A percentile compares a stretch with the other conserved stretches of the same genome.
Conservation (phyloP, 129 eudicot genomes). For the carrot (Daucus carota) region DH1_v3.0 NC_030386.2:21108501-21109000, state of each 20-base stretch:
- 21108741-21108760: background rate
- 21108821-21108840: background rate
- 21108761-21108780: background rate
- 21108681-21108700: background rate
- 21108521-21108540: background rate
- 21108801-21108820: background rate
- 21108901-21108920: background rate
- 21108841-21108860: background rate
- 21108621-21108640: background rate
- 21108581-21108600: background rate
- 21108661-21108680: background rate
- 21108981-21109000: background rate
- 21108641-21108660: background rate
- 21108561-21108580: background rate
- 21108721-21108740: background rate
- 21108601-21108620: too few relatives aligned
- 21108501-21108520: background rate
- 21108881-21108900: background rate
- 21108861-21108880: background rate
- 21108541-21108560: background rate
- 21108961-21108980: background rate
- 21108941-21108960: conserved; percentile 3
- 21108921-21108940: background rate
- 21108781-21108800: background rate
- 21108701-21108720: background rate